phyloP scores from a whole-genome alignment of 352 stramenopile species.

The Achlya hypogyna region DNA sequence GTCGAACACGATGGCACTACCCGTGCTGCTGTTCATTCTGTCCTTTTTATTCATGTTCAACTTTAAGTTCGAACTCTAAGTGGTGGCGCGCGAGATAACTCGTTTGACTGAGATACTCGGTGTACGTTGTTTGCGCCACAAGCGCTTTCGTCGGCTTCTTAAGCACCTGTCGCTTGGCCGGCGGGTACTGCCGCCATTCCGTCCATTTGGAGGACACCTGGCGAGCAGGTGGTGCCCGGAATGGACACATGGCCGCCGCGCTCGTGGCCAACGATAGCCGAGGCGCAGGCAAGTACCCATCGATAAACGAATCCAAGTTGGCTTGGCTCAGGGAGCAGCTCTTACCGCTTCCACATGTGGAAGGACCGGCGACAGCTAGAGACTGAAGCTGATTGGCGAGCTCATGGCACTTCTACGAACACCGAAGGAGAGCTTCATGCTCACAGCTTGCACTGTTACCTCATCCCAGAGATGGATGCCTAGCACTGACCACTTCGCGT shows the following conservation, averaged over 20 bases:
- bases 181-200: constrained; percentile 8
- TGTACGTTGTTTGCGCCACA: background rate
- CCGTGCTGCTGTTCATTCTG: constrained; percentile 43
- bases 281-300: constrained; percentile 6
- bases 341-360: background rate
- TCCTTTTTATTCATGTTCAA: constrained; percentile 6
- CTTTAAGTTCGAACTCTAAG: constrained; percentile 13
- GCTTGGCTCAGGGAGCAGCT: background rate
- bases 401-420: constrained; percentile 14
- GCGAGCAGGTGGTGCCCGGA: background rate
- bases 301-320: constrained; percentile 18
- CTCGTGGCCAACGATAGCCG: background rate
- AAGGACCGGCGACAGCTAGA: background rate
- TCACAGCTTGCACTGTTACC: background rate
- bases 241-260: background rate
- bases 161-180: background rate
- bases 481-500: constrained; percentile 1
- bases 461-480: constrained; percentile 15
- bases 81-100: background rate
- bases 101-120: background rate
- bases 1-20: constrained; percentile 47
- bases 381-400: constrained; percentile 7
- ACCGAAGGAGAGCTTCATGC: background rate
- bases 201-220: constrained; percentile 1
- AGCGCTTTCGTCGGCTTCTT: background rate